Base-by-base conservation (phyloP, 768 basidiomycete species). In the Termitomyces titanicus region DNA sequence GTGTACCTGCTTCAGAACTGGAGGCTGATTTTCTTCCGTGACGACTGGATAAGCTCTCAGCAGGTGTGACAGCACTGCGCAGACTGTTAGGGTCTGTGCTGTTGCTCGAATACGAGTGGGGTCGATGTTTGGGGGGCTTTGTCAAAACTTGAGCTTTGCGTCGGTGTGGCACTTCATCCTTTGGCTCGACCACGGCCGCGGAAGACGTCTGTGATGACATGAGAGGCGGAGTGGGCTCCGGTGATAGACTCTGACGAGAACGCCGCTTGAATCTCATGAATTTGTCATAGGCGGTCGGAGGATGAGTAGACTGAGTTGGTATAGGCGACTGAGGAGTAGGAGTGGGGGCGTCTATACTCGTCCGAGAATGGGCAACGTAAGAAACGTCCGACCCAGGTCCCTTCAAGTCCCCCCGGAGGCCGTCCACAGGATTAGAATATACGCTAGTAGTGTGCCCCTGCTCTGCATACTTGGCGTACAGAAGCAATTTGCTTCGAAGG, bases 381-480 rank as follows among this genome's bases (percentile, higher is more conserved):
- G 82, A 71, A 37, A 81, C 80, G 55, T 88, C 87, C 4, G 85
- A 83, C 39, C 77, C 74, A 39, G 82, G 78, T 33, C 74, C 75
- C 22, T 72, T 69, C 2, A 80, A 76, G 35, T 62, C 59, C 15
- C 76, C 72, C 18, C 67, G 66, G 12, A 78, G 60, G 25, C 71
- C 71, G 35, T 86, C 84, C 37, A 75, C 66, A 29, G 82, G 79
- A 54, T 81, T 79, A 34, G 79, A 75, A 56, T 84, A 82, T 20
- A 71, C 72, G 59, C 79, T 82, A 5, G 70, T 58, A 4, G 85
- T 74, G 59, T 77, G 82, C 11, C 84, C 83, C 57, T 80, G 80
- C 69, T 87, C 86, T 20, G 89, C 88, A 62, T 89, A 89, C 57
- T 90, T 85, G 0, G 88, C 88, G 58, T 89, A 89, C 45, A 84